These are phyloP conservation scores for Globisporangium canariense DNA, from an alignment of 352 stramenopile genomes.

Conservation along the genomic window DNA sequence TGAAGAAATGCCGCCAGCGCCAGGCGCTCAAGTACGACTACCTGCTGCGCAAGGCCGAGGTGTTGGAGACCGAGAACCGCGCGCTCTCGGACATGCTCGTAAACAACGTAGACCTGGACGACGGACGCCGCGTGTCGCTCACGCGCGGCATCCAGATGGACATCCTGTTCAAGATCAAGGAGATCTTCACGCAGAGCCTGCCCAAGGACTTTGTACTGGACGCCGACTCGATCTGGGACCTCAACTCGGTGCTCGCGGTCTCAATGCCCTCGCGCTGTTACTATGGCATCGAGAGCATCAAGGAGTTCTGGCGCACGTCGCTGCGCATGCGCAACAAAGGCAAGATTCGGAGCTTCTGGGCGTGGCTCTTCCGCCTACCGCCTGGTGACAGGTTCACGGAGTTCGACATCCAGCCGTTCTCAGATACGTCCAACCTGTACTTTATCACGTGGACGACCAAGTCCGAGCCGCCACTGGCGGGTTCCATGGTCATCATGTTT, in stretches of 20 bases:
- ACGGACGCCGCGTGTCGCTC: constrained; percentile 53
- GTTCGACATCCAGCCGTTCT: constrained; percentile 79
- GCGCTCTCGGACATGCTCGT: constrained; percentile 71
- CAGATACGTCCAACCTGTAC: constrained; percentile 66
- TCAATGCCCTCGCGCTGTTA: constrained; percentile 86
- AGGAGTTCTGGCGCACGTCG: constrained; percentile 83
- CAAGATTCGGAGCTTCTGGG: constrained; percentile 86
- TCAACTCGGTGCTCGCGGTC: constrained; percentile 81
- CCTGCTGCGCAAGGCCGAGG: constrained; percentile 67
- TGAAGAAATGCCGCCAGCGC: constrained; percentile 81
- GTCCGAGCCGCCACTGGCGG: constrained; percentile 60
- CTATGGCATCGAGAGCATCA: constrained; percentile 85
- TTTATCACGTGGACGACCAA: constrained; percentile 86
- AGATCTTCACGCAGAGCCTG: constrained; percentile 84
- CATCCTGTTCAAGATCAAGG: constrained; percentile 85
- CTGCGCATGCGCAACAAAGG: constrained; percentile 85
- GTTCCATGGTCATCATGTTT: constrained; percentile 86
- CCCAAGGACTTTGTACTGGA: constrained; percentile 85
- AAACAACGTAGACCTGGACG: constrained; percentile 60
- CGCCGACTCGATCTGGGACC: constrained; percentile 80
- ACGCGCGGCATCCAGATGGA: constrained; percentile 85
- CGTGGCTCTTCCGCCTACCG: constrained; percentile 74
- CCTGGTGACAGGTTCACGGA: constrained; percentile 71
- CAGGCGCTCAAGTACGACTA: constrained; percentile 83
- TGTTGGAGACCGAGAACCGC: constrained; percentile 62